Evolutionary conservation across 176 grass and related monocot genomes (phyloP).

Genomic region (Aegilops bicornis): DNA sequence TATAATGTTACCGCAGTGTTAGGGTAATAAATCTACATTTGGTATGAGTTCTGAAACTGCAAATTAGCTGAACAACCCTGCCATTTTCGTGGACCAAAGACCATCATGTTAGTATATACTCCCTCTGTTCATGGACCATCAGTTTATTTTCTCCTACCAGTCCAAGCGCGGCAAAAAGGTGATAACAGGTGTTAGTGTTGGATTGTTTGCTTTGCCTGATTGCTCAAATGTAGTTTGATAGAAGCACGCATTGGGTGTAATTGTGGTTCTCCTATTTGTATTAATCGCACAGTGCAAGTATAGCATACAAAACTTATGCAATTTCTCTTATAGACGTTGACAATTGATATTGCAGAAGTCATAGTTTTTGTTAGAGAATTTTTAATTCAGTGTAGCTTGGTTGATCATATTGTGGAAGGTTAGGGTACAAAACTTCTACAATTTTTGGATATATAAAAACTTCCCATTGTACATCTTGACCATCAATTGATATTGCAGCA

Average conservation of each 20-base stretch:
- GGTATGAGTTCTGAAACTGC: not conserved
- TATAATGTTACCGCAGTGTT: not conserved
- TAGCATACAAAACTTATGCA: not conserved
- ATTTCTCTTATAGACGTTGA: not conserved
- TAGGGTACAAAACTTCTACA: not conserved
- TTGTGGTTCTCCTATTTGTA: constrained; percentile 2
- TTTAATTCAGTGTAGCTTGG: not conserved
- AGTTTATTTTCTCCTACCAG: constrained; percentile 94
- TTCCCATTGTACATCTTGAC: not conserved
- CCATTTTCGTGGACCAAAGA: not conserved
- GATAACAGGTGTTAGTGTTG: not conserved
- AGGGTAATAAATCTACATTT: not conserved
- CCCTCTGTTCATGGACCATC: not conserved
- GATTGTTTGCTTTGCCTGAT: constrained; percentile 8
- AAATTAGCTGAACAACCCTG: not conserved
- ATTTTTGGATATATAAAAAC: not conserved
- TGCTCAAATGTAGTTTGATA: constrained; percentile 6
- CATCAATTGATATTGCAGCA: not conserved
- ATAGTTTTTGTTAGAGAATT: constrained; percentile 3
- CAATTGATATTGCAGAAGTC: not conserved
- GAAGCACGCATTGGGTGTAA: not conserved
- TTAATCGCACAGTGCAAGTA: not conserved
- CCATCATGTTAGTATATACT: not conserved
- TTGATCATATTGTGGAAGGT: not conserved
- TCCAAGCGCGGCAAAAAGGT: constrained; percentile 79